Evolutionary conservation across 2,329 filamentous ascomycete species (phyloP).

Genomic region (Diaporthe citriasiana): DNA sequence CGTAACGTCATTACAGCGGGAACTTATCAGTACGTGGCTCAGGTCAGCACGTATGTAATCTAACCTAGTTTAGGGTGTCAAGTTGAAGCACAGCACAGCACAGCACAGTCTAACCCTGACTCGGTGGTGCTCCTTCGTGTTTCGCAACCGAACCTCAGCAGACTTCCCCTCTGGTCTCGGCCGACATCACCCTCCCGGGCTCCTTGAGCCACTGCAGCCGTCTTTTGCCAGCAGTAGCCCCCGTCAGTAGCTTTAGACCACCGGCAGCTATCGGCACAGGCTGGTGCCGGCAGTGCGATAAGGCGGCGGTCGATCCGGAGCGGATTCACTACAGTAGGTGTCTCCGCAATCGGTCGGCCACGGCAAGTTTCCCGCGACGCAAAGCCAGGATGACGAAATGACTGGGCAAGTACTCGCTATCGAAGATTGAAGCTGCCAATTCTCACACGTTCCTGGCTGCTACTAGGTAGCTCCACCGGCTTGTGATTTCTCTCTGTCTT

Average conservation of each 20-base stretch:
- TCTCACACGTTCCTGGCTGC: neutral
- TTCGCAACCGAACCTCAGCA: neutral
- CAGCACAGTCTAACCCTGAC: neutral
- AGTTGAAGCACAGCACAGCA: neutral
- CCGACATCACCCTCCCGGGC: neutral
- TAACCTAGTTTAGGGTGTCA: too few species aligned
- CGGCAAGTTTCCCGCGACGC: neutral
- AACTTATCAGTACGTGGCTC: too few species aligned
- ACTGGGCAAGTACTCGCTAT: neutral
- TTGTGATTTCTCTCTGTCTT: neutral
- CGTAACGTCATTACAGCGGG: too few species aligned
- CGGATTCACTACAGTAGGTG: neutral
- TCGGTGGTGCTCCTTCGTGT: neutral
- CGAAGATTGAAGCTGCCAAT: neutral
- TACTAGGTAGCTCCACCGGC: neutral
- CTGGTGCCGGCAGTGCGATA: neutral
- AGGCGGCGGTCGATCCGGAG: constrained; percentile 11
- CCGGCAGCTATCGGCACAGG: neutral
- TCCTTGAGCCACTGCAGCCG: neutral
- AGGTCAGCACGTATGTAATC: too few species aligned
- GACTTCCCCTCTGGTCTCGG: neutral
- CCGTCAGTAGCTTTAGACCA: neutral
- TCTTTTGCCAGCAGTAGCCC: too few species aligned
- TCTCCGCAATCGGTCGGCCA: constrained; percentile 25
- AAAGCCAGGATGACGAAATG: constrained; percentile 11